Conservation (phyloP, 2,329 filamentous ascomycete genomes). For the Coniochaeta sp. region DNA sequence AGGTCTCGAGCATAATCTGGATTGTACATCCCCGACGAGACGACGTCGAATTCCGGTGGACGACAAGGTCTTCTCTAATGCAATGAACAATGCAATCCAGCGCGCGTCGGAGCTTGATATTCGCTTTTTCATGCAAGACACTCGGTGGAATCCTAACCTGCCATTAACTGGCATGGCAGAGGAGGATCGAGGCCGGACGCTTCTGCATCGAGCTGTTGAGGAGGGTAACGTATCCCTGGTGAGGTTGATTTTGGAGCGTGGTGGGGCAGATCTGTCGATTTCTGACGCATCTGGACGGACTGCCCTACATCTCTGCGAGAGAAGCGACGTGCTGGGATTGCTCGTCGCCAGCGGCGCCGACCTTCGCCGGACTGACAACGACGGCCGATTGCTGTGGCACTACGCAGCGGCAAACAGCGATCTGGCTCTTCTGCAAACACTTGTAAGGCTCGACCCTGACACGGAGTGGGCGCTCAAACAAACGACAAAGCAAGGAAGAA, state of each 20-base stretch:
- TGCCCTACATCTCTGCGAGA: background rate
- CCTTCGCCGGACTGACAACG: background rate
- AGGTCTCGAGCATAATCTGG: background rate
- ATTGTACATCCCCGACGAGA: background rate
- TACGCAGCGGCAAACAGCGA: conserved; percentile 3
- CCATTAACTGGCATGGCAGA: background rate
- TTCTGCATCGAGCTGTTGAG: background rate
- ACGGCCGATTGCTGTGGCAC: conserved; percentile 1
- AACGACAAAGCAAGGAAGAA: background rate
- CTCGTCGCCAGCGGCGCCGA: background rate
- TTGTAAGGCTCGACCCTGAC: background rate
- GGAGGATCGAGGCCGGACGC: background rate
- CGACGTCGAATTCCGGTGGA: background rate
- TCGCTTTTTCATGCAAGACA: background rate
- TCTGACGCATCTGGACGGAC: background rate
- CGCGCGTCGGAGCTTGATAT: background rate
- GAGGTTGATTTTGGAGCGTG: background rate
- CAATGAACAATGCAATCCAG: background rate
- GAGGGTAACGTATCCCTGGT: background rate
- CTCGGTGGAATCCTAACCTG: background rate
- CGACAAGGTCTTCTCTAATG: background rate
- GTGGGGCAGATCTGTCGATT: background rate
- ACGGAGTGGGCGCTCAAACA: background rate
- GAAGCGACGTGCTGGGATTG: background rate
- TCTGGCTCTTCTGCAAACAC: background rate